Conservation (phyloP, 2,329 filamentous ascomycete species). For the Neoscytalidium dimidiatum region DNA sequence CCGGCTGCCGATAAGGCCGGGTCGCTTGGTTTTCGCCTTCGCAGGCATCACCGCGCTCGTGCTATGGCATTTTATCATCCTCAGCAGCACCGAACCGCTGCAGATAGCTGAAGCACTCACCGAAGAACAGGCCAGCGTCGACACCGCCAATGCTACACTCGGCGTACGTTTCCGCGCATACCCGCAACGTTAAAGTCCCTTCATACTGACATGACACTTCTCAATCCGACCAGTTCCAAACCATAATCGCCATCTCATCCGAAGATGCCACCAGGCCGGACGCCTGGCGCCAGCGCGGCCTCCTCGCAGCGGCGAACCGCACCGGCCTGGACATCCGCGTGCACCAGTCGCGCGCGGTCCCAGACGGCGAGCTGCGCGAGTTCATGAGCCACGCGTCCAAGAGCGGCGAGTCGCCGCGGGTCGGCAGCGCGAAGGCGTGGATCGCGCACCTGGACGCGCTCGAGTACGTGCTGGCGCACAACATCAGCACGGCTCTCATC, state of each 20-base stretch:
- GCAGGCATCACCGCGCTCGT: background rate
- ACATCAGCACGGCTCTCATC: constrained; percentile 24
- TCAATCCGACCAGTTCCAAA: constrained; percentile 16
- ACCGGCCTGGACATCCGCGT: constrained; percentile 13
- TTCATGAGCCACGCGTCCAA: background rate
- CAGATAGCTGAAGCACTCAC: constrained; percentile 1
- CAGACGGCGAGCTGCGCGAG: constrained; percentile 3
- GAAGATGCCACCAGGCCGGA: constrained; percentile 8
- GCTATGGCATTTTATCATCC: constrained; percentile 7
- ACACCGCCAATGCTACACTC: constrained; percentile 10
- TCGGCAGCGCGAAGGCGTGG: constrained; percentile 17
- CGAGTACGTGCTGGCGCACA: constrained; percentile 7
- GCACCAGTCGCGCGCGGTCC: constrained; percentile 6
- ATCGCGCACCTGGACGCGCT: constrained; percentile 16
- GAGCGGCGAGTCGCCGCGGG: background rate
- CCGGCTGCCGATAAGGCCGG: constrained; percentile 8
- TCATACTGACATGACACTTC: background rate
- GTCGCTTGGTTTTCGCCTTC: constrained; percentile 5
- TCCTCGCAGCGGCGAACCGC: constrained; percentile 10
- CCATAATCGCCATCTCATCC: constrained; percentile 17
- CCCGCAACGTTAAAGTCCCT: background rate
- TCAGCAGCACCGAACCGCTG: background rate
- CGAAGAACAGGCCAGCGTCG: background rate
- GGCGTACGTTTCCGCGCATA: background rate
- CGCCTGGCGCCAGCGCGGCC: constrained; percentile 16